Base-by-base conservation (phyloP, 306 rosid genomes). In the Inga leiocalycina region DNA sequence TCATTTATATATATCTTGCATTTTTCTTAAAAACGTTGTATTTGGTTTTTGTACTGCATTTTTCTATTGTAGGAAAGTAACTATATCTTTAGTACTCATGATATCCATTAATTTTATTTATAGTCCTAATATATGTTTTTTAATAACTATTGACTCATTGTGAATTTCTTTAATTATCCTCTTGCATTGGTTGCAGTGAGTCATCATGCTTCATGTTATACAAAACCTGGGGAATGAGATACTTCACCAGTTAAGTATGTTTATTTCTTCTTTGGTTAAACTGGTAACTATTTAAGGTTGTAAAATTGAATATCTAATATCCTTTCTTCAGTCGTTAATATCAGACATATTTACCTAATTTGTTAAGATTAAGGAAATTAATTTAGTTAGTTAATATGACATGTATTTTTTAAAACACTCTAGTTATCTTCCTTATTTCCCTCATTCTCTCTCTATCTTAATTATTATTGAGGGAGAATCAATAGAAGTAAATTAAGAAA, bases 241-340 rank as follows among this genome's bases (percentile, higher is more conserved):
- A 51, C 44, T 69, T 52, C n/a, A 72, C 41, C 20, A 54, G 59
- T 44, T 71, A 64, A 74, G 32, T 65, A 59, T 45, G 59, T 62
- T 77, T 20, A 61, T 54, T 45, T 71, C 68, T 73, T 35, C 24
- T 35, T 68, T 39, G 76, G n/a, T 39, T 75, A 67, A 66, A 35
- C 13, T 46, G 71, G 72, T 45, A 24, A 11, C 4, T 2, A 44
- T 39, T 43, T n/a, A 77, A 59, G 49, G 16, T 34, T 82, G 71
- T 84, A 74, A 56, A 61, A 34, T 16, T 75, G 81, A 54, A 70
- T 61, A 80, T 80, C 14, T 41, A 72, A 78, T 81, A 48, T 69
- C 4, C 39, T 37, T 4, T 4, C 39, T 37, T 4, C 39, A 0
- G 1, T 4, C 5, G 6, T 37, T 37, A 37, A 37, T 37, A 37